Conservation (phyloP, 2,329 filamentous ascomycete genomes). For the Graphium sp. region DNA sequence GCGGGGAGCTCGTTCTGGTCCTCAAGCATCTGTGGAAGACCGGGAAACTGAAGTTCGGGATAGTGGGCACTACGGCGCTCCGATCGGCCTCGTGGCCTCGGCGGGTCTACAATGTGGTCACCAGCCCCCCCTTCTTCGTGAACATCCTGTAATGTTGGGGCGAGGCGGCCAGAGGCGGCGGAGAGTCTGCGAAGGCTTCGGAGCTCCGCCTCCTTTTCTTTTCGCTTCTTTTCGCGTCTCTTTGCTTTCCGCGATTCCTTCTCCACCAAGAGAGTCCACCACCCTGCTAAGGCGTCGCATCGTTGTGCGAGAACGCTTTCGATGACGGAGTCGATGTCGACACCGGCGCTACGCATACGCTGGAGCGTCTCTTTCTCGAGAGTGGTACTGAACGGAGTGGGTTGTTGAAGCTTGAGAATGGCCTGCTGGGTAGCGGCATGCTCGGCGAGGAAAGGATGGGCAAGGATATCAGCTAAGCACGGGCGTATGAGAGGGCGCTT, state of each 20-base stretch:
- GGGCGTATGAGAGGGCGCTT: constrained; percentile 79
- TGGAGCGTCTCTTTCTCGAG: constrained; percentile 84
- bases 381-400: constrained; percentile 67
- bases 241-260: constrained; percentile 83
- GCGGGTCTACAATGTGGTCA: constrained; percentile 23
- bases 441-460: constrained; percentile 75
- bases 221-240: constrained; percentile 66
- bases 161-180: constrained; percentile 73
- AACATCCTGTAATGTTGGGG: constrained; percentile 60
- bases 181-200: constrained; percentile 70
- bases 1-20: constrained; percentile 22
- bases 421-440: constrained; percentile 77
- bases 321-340: constrained; percentile 86
- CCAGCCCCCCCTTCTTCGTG: constrained; percentile 52
- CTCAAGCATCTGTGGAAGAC: constrained; percentile 65
- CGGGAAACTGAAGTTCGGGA: constrained; percentile 49
- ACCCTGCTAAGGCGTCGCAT: constrained; percentile 81
- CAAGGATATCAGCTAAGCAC: constrained; percentile 66
- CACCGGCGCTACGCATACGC: constrained; percentile 82
- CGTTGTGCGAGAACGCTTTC: constrained; percentile 83
- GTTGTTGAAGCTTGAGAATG: constrained; percentile 68
- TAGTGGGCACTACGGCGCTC: constrained; percentile 57
- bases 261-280: constrained; percentile 90
- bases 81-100: constrained; percentile 58
- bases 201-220: constrained; percentile 67